Evolutionary conservation across 257 asterid species (phyloP), one percentile per base, ranked within the genome.

Genomic region (Fraxinus americana): DNA sequence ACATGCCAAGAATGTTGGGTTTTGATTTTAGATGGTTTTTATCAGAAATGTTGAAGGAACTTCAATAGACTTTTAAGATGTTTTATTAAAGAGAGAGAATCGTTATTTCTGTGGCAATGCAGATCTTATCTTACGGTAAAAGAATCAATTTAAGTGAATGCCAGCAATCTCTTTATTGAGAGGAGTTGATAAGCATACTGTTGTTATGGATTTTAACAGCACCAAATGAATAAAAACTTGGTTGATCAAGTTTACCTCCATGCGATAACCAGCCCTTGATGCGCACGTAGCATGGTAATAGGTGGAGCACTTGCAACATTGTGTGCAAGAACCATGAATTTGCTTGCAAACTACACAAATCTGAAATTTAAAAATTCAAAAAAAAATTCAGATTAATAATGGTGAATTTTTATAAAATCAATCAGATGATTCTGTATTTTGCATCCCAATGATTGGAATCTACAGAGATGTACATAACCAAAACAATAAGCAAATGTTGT

Each of bases 331-430:
- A 85, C 99, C 99, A 82, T 96, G 99, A 76, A 93, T 96, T 89
- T 96, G 99, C 86, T 91, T 96, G 93, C 99, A 96, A 72, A 96
- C 96, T 72, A 96, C 97, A 90, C 99, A 96, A 76, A 92, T 93
- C 99, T 96, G 97, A 77, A 83, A 82, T 39, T 65, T 73, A 38
- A 61, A 71, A 45, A 71, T 36, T 32, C 36, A 80, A 36, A 32
- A 32, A 14, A 65, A 50, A 27, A 74, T 52, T 38, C 36, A 4
- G 14, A 73, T 70, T 52, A 63, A 70, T 8, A 69, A 81, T 32
- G 78, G 67, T 73, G 27, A 4, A 67, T 5, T 54, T n/a, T n/a
- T 45, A 43, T 12, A 43, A 43, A 11, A 43, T 43, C 52, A 43
- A 74, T 67, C 69, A 43, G 45, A 21, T 48, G 17, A 7, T n/a